Conservation (phyloP, 345 rosid genomes). For the Cardamine chenopodiifolia region DNA sequence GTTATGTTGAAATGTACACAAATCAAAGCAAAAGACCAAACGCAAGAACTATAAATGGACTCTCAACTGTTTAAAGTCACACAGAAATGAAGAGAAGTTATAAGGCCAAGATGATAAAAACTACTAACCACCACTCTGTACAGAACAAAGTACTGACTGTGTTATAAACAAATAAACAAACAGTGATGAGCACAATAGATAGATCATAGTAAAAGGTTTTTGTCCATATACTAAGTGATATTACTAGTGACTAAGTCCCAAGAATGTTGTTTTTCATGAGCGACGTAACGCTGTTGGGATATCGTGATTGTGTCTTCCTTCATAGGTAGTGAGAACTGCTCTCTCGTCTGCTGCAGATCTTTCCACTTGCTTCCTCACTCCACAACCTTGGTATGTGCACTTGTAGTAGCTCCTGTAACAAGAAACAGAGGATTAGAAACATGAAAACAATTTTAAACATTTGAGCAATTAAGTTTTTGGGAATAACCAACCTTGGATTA, state of each 20-base stretch:
- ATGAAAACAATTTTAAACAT: constrained; percentile 19
- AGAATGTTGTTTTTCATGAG: constrained; percentile 57
- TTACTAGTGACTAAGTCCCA: constrained; percentile 48
- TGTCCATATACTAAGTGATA: constrained; percentile 39
- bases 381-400: constrained; percentile 81
- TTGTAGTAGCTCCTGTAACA: constrained; percentile 88
- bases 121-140: constrained; percentile 32
- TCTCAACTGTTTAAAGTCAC: constrained; percentile 22
- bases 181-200: constrained; percentile 34
- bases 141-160: constrained; percentile 31
- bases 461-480: neutral
- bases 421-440: neutral
- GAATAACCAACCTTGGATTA: constrained; percentile 73
- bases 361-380: constrained; percentile 95
- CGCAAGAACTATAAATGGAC: constrained; percentile 22
- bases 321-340: constrained; percentile 98
- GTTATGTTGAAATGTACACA: constrained; percentile 5
- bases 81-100: constrained; percentile 19
- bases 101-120: constrained; percentile 25
- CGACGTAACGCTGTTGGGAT: constrained; percentile 61
- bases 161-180: constrained; percentile 44
- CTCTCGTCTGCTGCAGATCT: constrained; percentile 83
- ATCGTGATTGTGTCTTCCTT: constrained; percentile 96
- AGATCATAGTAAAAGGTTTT: constrained; percentile 27
- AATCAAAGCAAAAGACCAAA: constrained; percentile 22